Base-by-base conservation (phyloP, 2,329 filamentous ascomycete species). In the Talaromyces funiculosus region DNA sequence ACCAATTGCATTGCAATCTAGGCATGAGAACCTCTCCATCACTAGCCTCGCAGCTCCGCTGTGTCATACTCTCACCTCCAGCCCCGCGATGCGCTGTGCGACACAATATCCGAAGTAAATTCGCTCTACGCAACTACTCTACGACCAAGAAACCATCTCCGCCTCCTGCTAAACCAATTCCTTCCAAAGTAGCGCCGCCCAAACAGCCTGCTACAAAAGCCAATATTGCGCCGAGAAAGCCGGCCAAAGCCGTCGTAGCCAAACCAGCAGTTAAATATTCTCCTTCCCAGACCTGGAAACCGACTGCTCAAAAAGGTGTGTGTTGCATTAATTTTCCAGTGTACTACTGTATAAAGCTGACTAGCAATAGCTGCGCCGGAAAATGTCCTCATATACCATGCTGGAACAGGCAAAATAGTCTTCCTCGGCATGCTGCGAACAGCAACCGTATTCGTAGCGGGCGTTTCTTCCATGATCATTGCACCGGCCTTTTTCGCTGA, bases 351-450 rank as follows among this genome's bases (percentile, higher is more conserved):
- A 35, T 9, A 14, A 49, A 38, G 56, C 62, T 62, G 31, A 62
- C 24, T 47, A 43, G 20, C 20, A 2, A 35, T 60, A 75, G 74
- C 70, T 22, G 69, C 72, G 20, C 74, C 74, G 40, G 74, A 77
- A 54, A 69, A 71, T 49, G 71, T 92, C 29, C 81, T 91, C 66
- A 83, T 95, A 63, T 95, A 90, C 73, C 88, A 92, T 75, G 86
- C 86, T 57, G 89, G 90, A 57, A 87, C 84, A 0, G 81, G 81
- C 8, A 82, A 84, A 61, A 87, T 84, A 31, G 84, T 86, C 6
- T 87, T 89, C 65, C 75, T 93, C 49, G 89, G 87, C 53, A 83
- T 86, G 69, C 73, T 90, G 63, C 90, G 91, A 68, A 76, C 93
- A 60, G 86, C 86, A 0, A 87, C 87, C 3, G 80, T 94, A 42